Evolutionary conservation across 2,329 filamentous ascomycete species (phyloP).

Genomic region (Fusarium sp.): DNA sequence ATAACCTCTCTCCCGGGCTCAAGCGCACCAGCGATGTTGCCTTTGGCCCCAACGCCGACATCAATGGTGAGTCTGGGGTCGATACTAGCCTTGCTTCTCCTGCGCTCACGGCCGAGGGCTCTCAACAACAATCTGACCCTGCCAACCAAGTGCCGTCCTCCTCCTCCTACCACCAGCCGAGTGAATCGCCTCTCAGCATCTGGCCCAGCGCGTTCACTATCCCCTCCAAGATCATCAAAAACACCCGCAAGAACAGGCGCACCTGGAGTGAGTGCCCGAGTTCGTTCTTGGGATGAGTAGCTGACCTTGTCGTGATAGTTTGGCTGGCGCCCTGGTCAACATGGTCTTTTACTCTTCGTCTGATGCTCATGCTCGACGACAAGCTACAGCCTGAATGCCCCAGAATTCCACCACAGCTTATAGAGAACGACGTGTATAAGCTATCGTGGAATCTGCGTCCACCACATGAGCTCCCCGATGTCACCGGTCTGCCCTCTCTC

Average conservation of each 20-base stretch:
- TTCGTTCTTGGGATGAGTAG: accelerated
- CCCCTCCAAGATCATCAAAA: constrained; percentile 47
- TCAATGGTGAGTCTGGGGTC: constrained; percentile 30
- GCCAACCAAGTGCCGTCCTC: constrained; percentile 7
- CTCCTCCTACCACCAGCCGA: constrained; percentile 13
- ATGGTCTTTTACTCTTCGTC: constrained; percentile 50
- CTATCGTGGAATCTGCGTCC: constrained; percentile 37
- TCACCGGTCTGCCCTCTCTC: constrained; percentile 50
- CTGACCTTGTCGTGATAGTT: constrained; percentile 23
- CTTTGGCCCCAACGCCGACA: constrained; percentile 18
- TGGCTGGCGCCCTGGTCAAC: constrained; percentile 50
- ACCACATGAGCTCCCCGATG: constrained; percentile 44
- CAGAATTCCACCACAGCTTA: constrained; percentile 34
- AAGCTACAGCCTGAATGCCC: constrained; percentile 44
- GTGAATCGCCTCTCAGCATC: constrained; percentile 37
- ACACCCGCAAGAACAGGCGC: constrained; percentile 45
- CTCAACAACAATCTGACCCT: constrained; percentile 25
- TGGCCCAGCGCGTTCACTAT: constrained; percentile 48
- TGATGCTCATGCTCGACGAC: constrained; percentile 48
- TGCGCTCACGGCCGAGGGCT: constrained; percentile 27
- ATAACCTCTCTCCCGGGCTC: constrained; percentile 1
- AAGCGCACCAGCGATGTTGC: constrained; percentile 31
- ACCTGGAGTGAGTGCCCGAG: constrained; percentile 51
- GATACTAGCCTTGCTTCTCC: constrained; percentile 30
- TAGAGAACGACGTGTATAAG: constrained; percentile 48